Conservation (phyloP, 1,284 basidiomycete genomes). For the Apiotrichum porosum region DNA sequence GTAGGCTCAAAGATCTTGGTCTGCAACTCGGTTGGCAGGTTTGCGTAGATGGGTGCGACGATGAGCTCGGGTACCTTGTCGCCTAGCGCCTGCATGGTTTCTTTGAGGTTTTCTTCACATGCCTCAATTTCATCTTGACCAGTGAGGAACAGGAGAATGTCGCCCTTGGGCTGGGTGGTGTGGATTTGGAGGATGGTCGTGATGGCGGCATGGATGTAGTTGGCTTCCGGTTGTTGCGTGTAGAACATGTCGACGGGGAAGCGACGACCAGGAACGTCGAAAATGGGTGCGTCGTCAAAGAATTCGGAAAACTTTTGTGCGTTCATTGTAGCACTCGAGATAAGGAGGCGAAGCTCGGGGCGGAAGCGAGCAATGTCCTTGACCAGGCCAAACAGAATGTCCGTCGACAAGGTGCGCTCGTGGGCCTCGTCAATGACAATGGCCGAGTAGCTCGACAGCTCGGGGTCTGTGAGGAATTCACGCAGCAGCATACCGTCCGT, state of each 20-base stretch:
- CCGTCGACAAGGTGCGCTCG: conserved; percentile 90
- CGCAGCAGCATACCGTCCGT: conserved; percentile 96
- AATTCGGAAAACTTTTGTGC: conserved; percentile 95
- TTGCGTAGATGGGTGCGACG: conserved; percentile 96
- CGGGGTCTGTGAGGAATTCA: conserved; percentile 92
- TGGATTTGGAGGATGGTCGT: conserved; percentile 99
- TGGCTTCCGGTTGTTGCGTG: conserved; percentile 94
- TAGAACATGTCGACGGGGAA: conserved; percentile 99
- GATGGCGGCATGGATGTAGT: conserved; percentile 97
- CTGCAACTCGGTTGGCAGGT: conserved; percentile 97
- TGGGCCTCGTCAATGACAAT: conserved; percentile 97
- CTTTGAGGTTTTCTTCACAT: conserved; percentile 89
- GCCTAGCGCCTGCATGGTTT: conserved; percentile 88
- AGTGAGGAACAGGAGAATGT: conserved; percentile 95
- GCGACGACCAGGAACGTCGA: conserved; percentile 92
- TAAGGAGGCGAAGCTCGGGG: conserved; percentile 82
- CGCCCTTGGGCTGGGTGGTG: conserved; percentile 96
- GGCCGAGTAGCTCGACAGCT: conserved; percentile 84
- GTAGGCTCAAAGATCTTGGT: conserved; percentile 99
- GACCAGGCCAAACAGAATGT: conserved; percentile 91
- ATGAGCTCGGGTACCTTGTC: conserved; percentile 95
- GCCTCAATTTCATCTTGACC: conserved; percentile 99
- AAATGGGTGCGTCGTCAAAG: conserved; percentile 89
- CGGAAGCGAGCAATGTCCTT: conserved; percentile 98
- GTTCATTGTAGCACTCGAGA: conserved; percentile 95